Conservation (phyloP, 352 stramenopile genomes). For the Globisporangium nunn region DNA sequence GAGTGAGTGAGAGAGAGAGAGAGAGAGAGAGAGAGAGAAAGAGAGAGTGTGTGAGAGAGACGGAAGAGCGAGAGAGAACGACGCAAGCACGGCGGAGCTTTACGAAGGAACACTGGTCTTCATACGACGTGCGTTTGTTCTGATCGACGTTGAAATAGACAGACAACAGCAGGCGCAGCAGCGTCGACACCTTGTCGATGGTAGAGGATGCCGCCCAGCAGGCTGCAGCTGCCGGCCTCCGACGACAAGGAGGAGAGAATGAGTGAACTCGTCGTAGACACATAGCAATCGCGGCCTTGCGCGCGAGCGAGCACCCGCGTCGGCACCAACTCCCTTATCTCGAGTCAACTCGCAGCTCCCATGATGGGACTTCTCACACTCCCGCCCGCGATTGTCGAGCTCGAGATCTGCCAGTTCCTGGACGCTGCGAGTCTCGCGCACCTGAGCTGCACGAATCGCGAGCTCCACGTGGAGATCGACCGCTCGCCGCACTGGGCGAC, state of each 20-base stretch:
- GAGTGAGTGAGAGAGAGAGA: background rate
- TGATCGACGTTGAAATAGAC: no score
- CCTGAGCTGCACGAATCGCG: conserved; percentile 26
- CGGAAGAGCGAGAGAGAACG: background rate
- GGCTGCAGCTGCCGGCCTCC: no score
- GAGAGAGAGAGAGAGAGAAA: background rate
- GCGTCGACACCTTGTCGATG: no score
- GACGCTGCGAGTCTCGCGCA: conserved; percentile 28
- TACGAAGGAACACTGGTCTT: background rate
- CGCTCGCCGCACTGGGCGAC: conserved; percentile 30
- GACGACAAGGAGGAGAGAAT: no score
- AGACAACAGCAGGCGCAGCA: no score
- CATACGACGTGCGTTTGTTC: no score
- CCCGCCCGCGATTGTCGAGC: conserved; percentile 31
- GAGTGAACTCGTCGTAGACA: no score
- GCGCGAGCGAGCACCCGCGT: no score
- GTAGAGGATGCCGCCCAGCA: no score
- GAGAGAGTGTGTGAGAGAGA: background rate
- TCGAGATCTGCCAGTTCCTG: conserved; percentile 36
- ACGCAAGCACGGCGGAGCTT: background rate
- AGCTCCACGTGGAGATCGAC: conserved; percentile 25
- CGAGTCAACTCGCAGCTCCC: no score
- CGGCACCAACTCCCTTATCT: background rate
- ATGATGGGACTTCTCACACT: conserved; percentile 21
- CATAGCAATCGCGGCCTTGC: no score